phyloP scores from a whole-genome alignment of 1,284 basidiomycete genomes.

The Microbotryum lychnidis-dioicae region DNA sequence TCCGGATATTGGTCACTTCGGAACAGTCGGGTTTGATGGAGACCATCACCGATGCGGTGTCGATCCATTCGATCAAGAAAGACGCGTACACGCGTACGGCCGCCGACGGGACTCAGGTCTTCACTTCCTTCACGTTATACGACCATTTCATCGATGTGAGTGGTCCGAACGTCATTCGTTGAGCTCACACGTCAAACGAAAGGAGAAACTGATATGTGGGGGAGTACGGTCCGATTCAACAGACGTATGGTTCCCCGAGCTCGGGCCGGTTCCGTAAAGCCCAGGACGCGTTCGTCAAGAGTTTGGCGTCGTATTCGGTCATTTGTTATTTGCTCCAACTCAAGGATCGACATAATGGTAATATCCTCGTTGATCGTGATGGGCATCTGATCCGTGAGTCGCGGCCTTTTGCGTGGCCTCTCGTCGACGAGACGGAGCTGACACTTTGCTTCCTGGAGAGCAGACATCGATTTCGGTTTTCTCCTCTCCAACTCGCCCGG shows the following conservation, averaged over 20 bases:
- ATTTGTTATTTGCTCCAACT: conserved; percentile 94
- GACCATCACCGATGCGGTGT: conserved; percentile 92
- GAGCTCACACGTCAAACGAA: no score
- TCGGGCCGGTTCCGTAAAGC: conserved; percentile 79
- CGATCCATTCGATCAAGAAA: conserved; percentile 99
- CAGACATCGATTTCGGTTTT: conserved; percentile 94
- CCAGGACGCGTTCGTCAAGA: conserved; percentile 76
- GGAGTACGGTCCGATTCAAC: background rate
- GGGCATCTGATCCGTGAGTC: conserved; percentile 67
- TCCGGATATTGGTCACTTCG: conserved; percentile 87
- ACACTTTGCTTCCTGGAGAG: background rate
- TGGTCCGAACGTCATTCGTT: conserved; percentile 14
- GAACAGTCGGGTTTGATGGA: conserved; percentile 87
- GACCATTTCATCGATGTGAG: conserved; percentile 80
- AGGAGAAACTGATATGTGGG: background rate
- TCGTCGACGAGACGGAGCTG: no score
- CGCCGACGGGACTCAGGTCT: conserved; percentile 25
- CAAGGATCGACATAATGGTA: conserved; percentile 98
- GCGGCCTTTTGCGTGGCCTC: conserved; percentile 32
- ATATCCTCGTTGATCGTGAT: conserved; percentile 90
- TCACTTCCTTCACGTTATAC: conserved; percentile 55
- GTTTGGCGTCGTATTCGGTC: conserved; percentile 81
- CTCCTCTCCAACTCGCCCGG: conserved; percentile 96
- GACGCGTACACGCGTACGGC: conserved; percentile 60
- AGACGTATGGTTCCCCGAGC: conserved; percentile 85